Evolutionary conservation across 371 early-diverging fungal genomes (phyloP).

Genomic region (Mortierella sp.): DNA sequence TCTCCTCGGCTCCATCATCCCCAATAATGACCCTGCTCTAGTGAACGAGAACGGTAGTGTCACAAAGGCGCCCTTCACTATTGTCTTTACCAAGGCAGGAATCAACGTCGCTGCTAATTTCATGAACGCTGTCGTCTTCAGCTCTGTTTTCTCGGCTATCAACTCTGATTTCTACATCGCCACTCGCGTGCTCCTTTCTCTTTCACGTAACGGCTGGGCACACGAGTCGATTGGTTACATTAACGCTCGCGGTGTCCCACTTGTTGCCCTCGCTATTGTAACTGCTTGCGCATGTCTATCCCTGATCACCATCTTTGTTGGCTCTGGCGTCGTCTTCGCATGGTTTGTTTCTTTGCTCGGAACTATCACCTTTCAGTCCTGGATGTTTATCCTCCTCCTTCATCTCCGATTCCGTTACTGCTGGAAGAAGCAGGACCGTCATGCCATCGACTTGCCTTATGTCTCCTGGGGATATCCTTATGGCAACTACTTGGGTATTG

Average conservation of each 20-base stretch:
- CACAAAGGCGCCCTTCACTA: constrained; percentile 73
- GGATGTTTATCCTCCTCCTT: constrained; percentile 79
- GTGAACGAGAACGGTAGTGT: constrained; percentile 42
- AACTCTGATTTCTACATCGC: constrained; percentile 71
- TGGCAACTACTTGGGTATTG: constrained; percentile 73
- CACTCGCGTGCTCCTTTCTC: constrained; percentile 64
- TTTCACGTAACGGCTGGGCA: constrained; percentile 67
- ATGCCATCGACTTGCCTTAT: constrained; percentile 77
- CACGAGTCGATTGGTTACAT: constrained; percentile 60
- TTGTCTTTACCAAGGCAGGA: constrained; percentile 73
- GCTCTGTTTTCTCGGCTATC: constrained; percentile 69
- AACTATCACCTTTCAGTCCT: constrained; percentile 81
- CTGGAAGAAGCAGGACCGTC: constrained; percentile 74
- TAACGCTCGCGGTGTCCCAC: constrained; percentile 64
- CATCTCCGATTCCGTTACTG: constrained; percentile 89
- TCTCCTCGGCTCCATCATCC: constrained; percentile 75
- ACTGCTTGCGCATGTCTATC: constrained; percentile 64
- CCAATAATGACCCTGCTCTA: constrained; percentile 67
- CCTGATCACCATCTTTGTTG: constrained; percentile 61
- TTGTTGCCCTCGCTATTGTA: constrained; percentile 62
- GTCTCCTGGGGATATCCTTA: constrained; percentile 77
- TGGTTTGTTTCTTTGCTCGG: constrained; percentile 79
- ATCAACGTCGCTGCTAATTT: constrained; percentile 60
- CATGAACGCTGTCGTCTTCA: constrained; percentile 71
- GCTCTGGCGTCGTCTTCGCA: constrained; percentile 61